phyloP scores from a whole-genome alignment of 805 yeast species.

The Sporopachydermia lactativora region DNA sequence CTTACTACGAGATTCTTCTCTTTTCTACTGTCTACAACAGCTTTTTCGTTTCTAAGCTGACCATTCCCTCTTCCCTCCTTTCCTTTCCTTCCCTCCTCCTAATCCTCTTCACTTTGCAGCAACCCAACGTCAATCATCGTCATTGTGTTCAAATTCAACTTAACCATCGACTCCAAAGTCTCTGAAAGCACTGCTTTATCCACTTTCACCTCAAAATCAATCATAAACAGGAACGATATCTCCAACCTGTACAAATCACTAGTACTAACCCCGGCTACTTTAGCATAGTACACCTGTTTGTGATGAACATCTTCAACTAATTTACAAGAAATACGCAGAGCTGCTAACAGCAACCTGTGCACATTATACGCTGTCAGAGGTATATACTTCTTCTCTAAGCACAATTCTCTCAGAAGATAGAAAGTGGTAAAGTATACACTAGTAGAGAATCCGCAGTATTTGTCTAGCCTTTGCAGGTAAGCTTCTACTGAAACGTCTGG shows the following conservation, averaged over 20 bases:
- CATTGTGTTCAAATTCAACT: background rate
- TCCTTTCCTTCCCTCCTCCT: too few species aligned
- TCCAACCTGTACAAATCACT: constrained; percentile 34
- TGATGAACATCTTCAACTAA: constrained; percentile 32
- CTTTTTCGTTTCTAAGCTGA: too few species aligned
- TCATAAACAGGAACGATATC: constrained; percentile 32
- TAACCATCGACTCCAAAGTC: constrained; percentile 14
- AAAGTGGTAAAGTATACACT: constrained; percentile 25
- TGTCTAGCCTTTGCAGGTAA: constrained; percentile 22
- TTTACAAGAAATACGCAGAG: constrained; percentile 31
- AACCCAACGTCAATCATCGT: constrained; percentile 2
- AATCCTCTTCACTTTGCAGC: background rate
- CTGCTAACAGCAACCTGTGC: constrained; percentile 30
- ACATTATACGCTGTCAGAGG: constrained; percentile 23
- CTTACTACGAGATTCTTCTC: too few species aligned
- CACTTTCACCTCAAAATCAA: constrained; percentile 35
- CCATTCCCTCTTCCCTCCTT: too few species aligned
- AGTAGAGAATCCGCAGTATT: constrained; percentile 24
- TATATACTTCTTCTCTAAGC: constrained; percentile 16
- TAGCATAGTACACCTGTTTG: constrained; percentile 31
- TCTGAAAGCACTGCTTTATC: constrained; percentile 21
- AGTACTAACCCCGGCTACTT: constrained; percentile 31
- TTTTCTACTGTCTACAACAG: too few species aligned
- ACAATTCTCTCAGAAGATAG: constrained; percentile 19
- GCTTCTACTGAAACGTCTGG: constrained; percentile 18